Evolutionary conservation across 1,284 basidiomycete species (phyloP).

Genomic region (Golubevia pallescens): DNA sequence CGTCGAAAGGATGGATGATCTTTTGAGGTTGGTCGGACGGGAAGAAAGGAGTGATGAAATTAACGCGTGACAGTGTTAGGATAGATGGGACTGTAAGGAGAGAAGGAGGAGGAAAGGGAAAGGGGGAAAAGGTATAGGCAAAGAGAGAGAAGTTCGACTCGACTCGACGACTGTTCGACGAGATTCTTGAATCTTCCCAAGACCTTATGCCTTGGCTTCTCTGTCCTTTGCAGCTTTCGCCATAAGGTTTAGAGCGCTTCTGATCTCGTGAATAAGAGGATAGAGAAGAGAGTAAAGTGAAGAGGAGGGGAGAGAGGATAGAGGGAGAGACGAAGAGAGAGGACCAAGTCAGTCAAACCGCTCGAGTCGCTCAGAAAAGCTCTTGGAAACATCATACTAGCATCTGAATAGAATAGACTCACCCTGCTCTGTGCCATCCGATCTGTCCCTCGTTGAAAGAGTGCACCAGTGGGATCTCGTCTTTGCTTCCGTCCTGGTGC

Average conservation of each 20-base stretch:
- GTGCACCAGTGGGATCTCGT: constrained; percentile 58
- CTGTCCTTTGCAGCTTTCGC: too few relatives aligned
- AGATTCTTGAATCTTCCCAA: too few relatives aligned
- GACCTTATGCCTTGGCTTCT: too few relatives aligned
- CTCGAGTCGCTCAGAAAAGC: neutral
- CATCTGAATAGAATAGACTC: neutral
- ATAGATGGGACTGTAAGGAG: constrained; percentile 4
- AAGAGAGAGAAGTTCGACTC: constrained; percentile 3
- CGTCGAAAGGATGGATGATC: too few relatives aligned
- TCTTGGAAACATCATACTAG: neutral
- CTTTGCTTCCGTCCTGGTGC: constrained; percentile 57
- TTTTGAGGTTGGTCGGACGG: too few relatives aligned
- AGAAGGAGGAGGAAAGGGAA: neutral
- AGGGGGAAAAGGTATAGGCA: neutral
- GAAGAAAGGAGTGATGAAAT: too few relatives aligned
- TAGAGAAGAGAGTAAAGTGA: constrained; percentile 1
- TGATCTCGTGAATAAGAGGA: neutral
- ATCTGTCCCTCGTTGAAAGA: constrained; percentile 63
- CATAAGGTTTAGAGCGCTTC: too few relatives aligned
- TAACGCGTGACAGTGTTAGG: constrained; percentile 6
- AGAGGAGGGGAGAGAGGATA: constrained; percentile 24
- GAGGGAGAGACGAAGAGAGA: neutral
- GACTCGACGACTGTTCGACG: neutral
- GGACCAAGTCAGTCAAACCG: neutral
- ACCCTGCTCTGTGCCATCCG: constrained; percentile 60